Percentiles rank a stretch among this genome's conserved stretches.
These are phyloP conservation scores for Stephanodiscus minutulus DNA, from an alignment of 108 stramenopile species.

Conservation along the genomic window DNA sequence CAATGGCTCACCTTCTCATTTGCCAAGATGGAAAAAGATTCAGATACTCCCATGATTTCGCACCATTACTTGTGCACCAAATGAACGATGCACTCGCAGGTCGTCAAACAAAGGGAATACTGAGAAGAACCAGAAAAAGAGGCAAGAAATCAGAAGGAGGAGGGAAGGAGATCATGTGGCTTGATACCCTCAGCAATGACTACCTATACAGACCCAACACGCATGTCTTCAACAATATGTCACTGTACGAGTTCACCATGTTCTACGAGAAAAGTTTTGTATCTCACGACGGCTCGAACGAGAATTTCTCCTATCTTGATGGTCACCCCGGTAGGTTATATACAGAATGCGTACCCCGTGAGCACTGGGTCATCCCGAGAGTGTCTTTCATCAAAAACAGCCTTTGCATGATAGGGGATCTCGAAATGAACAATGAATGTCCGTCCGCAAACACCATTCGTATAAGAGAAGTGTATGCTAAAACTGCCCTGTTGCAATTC, in stretches of 20 bases:
- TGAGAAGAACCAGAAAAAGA: slow-evolving; percentile 6
- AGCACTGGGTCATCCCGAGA: neutral
- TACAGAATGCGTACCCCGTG: too few relatives aligned
- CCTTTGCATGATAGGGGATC: neutral
- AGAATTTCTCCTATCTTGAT: too few relatives aligned
- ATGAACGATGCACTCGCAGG: slow-evolving; percentile 1
- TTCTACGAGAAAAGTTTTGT: too few relatives aligned
- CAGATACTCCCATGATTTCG: slow-evolving; percentile 10
- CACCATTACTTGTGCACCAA: slow-evolving; percentile 4
- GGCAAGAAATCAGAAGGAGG: neutral
- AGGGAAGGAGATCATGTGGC: slow-evolving; percentile 7
- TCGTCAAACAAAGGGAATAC: neutral
- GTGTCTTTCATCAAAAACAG: neutral
- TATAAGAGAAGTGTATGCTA: slow-evolving; percentile 26
- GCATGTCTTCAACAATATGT: too few relatives aligned
- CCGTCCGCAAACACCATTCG: too few relatives aligned
- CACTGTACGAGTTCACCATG: too few relatives aligned
- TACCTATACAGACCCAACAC: neutral
- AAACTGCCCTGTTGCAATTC: slow-evolving; percentile 27
- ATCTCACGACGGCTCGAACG: too few relatives aligned
- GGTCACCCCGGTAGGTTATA: too few relatives aligned
- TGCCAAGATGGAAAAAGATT: slow-evolving; percentile 11
- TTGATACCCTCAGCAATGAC: slow-evolving; percentile 22
- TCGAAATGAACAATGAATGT: neutral
- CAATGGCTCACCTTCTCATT: slow-evolving; percentile 16